Conservation (phyloP, 352 stramenopile genomes). For the Pythium aquatile region DNA sequence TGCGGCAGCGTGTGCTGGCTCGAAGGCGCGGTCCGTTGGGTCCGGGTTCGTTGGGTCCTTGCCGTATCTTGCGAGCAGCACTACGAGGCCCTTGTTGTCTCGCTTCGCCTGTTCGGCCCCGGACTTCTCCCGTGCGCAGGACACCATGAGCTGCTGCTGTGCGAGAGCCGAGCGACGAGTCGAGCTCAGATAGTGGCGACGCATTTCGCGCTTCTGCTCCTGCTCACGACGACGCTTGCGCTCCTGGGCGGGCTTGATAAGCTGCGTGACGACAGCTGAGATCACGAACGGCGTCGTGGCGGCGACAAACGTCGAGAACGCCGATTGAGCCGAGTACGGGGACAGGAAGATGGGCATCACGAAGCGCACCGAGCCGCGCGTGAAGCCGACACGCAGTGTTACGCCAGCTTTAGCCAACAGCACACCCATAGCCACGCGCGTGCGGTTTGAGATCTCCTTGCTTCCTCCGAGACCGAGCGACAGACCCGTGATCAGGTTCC, state of each 20-base stretch:
- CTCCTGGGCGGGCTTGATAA: slow-evolving; percentile 67
- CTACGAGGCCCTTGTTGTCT: slow-evolving; percentile 54
- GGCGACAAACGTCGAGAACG: slow-evolving; percentile 71
- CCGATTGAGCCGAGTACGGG: slow-evolving; percentile 62
- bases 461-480: slow-evolving; percentile 52
- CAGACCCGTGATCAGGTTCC: slow-evolving; percentile 43
- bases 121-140: slow-evolving; percentile 58
- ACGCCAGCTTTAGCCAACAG: slow-evolving; percentile 54
- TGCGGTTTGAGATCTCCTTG: slow-evolving; percentile 57
- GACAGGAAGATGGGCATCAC: slow-evolving; percentile 82
- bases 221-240: slow-evolving; percentile 48
- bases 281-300: slow-evolving; percentile 72
- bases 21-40: slow-evolving; percentile 26
- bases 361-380: slow-evolving; percentile 76
- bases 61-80: slow-evolving; percentile 72
- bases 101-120: slow-evolving; percentile 41
- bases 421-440: slow-evolving; percentile 55
- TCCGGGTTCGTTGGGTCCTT: slow-evolving; percentile 66
- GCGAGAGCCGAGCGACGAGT: slow-evolving; percentile 52
- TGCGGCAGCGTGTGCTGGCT: not conserved
- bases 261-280: slow-evolving; percentile 59
- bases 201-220: slow-evolving; percentile 43
- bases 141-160: slow-evolving; percentile 75
- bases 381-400: slow-evolving; percentile 70
- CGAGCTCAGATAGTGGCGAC: slow-evolving; percentile 56